These are phyloP conservation scores for Pezicula neosporulosa DNA, from an alignment of 2,329 filamentous ascomycete species.

Conservation along the genomic window DNA sequence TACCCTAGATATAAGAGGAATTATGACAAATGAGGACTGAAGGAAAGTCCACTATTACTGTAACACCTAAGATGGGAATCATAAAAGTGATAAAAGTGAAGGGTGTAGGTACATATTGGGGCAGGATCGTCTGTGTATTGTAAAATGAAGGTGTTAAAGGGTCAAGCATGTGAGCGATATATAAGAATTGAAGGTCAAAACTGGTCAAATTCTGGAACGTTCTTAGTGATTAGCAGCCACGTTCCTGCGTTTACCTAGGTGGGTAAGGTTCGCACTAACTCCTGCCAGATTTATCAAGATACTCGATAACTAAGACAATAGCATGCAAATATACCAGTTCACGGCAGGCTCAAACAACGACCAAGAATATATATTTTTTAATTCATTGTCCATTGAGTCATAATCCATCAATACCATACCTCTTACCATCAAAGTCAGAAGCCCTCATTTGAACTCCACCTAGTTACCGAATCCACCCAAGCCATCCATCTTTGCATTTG, in stretches of 20 bases:
- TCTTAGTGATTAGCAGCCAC: too few relatives aligned
- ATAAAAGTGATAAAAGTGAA: too few relatives aligned
- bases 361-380: background rate
- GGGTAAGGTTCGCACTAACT: too few relatives aligned
- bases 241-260: too few relatives aligned
- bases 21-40: background rate
- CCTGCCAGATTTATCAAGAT: background rate
- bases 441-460: background rate
- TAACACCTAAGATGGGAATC: too few relatives aligned
- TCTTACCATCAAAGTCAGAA: background rate
- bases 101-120: background rate
- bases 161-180: slow-evolving; percentile 20
- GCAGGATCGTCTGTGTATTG: background rate
- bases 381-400: background rate
- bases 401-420: background rate
- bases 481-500: slow-evolving; percentile 63
- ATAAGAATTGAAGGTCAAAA: slow-evolving; percentile 1
- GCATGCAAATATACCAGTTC: too few relatives aligned
- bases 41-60: background rate
- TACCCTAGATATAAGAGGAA: background rate
- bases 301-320: too few relatives aligned
- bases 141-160: background rate
- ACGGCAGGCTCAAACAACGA: too few relatives aligned
- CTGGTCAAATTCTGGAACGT: too few relatives aligned
- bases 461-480: background rate